Percentiles rank a stretch among this genome's conserved stretches.
phyloP scores from a whole-genome alignment of 805 yeast species.

The Yueomyces sinensis region DNA sequence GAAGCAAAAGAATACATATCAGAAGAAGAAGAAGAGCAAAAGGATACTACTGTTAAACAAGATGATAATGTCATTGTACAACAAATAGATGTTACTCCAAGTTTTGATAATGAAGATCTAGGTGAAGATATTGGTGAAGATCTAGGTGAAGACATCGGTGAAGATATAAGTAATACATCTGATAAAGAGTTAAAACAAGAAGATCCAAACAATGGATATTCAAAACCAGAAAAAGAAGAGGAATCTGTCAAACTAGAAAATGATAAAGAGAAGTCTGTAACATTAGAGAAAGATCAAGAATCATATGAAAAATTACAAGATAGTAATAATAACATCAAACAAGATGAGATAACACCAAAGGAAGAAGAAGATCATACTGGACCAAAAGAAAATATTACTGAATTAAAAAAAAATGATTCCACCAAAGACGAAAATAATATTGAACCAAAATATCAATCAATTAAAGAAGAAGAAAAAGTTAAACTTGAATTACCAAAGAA shows the following conservation, averaged over 20 bases:
- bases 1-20: slow-evolving; percentile 9
- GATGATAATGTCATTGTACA: too few relatives aligned
- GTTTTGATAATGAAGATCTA: slow-evolving; percentile 23
- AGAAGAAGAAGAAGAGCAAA: slow-evolving; percentile 4
- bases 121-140: slow-evolving; percentile 15
- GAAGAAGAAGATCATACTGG: slow-evolving; percentile 22
- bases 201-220: slow-evolving; percentile 8
- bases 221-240: slow-evolving; percentile 10
- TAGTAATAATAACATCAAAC: too few relatives aligned
- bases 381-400: slow-evolving; percentile 11
- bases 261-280: too few relatives aligned
- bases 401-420: slow-evolving; percentile 5
- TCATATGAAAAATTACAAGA: too few relatives aligned
- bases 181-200: slow-evolving; percentile 4
- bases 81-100: too few relatives aligned
- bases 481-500: slow-evolving; percentile 17
- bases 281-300: too few relatives aligned
- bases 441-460: slow-evolving; percentile 20
- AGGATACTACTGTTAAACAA: not conserved
- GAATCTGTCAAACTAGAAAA: too few relatives aligned
- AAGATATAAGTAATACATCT: not conserved
- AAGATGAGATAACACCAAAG: slow-evolving; percentile 11
- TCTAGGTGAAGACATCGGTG: slow-evolving; percentile 18
- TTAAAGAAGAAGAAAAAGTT: slow-evolving; percentile 20
- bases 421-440: slow-evolving; percentile 21